phyloP scores from a whole-genome alignment of 371 early-diverging fungal genomes.

The Paraphysoderma sedebokerense region DNA sequence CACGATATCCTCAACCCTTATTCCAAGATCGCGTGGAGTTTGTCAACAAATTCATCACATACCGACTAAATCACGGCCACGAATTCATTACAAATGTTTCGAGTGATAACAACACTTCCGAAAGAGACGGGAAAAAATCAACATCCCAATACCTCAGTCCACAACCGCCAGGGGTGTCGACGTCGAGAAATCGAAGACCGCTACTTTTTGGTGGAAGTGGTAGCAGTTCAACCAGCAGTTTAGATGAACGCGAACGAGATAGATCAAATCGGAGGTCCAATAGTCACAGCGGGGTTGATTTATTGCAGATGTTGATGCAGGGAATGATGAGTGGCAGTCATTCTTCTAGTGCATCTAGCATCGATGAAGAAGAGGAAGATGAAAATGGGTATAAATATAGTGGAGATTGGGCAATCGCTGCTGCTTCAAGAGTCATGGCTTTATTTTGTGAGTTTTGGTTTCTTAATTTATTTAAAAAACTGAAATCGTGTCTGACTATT shows the following conservation, averaged over 20 bases:
- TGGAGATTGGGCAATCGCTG: conserved; percentile 63
- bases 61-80: conserved; percentile 18
- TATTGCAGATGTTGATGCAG: no score
- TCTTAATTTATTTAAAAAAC: not conserved
- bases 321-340: no score
- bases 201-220: no score
- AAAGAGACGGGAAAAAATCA: not conserved
- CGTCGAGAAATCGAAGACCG: no score
- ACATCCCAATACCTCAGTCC: not conserved
- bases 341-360: not conserved
- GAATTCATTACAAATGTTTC: no score
- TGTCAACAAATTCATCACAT: conserved; percentile 56
- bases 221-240: no score
- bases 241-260: not conserved
- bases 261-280: not conserved
- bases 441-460: conserved; percentile 37
- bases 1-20: conserved; percentile 32
- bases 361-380: not conserved
- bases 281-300: not conserved
- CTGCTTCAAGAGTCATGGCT: conserved; percentile 81
- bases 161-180: not conserved
- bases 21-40: conserved; percentile 58
- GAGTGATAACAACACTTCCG: not conserved
- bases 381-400: conserved; percentile 19
- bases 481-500: not conserved